Evolutionary conservation across 179 eudicot genomes (phyloP), one percentile per base, ranked within the genome.

Genomic region (Carnegiea gigantea): DNA sequence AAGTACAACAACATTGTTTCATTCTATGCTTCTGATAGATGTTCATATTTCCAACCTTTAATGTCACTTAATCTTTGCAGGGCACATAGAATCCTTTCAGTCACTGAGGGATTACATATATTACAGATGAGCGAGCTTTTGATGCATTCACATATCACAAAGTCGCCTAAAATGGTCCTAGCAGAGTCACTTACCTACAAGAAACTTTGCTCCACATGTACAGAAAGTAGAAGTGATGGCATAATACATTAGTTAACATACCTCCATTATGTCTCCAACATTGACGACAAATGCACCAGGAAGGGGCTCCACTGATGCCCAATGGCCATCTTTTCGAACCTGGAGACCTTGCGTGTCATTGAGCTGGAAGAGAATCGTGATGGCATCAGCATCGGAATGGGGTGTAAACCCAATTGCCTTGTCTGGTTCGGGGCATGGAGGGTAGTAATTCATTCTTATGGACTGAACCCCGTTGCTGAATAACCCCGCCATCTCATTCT

Each of bases 401-500:
- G 93, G 92, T 48, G 83, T 76, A 65, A 92, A 79, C 18, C 97
- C 97, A 9, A 88, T 81, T 62, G 85, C 93, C 78, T 78, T 75
- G 9, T 85, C 85, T 18, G 97, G 90, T 79, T 92, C 83, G 0
- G 92, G 94, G 79, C 94, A 91, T 15, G 89, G 90, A 24, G 94
- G 94, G 80, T 91, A 91, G 65, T 91, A 88, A 38, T 91, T 91
- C 93, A 92, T 91, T 72, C 96, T 82, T 86, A 92, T 86, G 3
- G 91, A 80, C 67, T 92, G 96, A 78, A 81, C 49, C 36, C 92
- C 92, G 15, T 91, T 87, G 21, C 48, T 70, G 48, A 92, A 91
- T 9, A 89, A 33, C n/a, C 77, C 84, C 9, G n/a, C 83, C 84
- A 91, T 82, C 43, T 92, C 93, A 6, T 59, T 80, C 33, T 62